Evolutionary conservation across 768 basidiomycete species (phyloP), one percentile per base, ranked within the genome.

Genomic region (Hygrocybe coccinea): DNA sequence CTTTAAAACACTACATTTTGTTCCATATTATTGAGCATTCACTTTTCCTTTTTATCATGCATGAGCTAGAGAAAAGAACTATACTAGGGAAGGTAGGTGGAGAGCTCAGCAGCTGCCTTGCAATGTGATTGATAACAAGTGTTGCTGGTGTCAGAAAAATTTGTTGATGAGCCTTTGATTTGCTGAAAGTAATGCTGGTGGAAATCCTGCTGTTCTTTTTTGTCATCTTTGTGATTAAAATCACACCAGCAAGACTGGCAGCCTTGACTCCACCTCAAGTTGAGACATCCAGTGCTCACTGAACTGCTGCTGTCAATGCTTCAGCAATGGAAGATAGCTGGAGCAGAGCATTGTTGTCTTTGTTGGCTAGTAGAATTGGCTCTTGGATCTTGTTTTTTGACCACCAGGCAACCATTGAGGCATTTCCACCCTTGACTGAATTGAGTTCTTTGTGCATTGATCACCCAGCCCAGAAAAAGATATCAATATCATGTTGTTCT

Each of bases 401-500:
- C 29, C 29, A 29, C 29, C 29, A 29, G 29, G 29, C 29, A 8
- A 29, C 65, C 68, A 74, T 71, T 38, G 56, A 59, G 8, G 25
- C 21, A 44, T 63, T 61, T 0, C 71, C 71, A 6, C 62, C 69
- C 47, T 70, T 70, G 43, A 72, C 59, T 9, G 60, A 59, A 50
- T 75, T 75, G 39, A 62, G 60, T 24, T 74, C 72, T 56, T 74
- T 75, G 59, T 76, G 74, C 69, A 72, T 72, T 36, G 66, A 69
- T 57, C 74, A 75, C 1, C 71, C 72, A 24, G 59, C 70, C 66
- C 67, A 71, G 9, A 75, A 54, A 56, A 75, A 74, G 1, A 72
- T 59, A 11, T 65, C 52, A 0, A 67, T 34, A 9, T 45, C 25
- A 14, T 5, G 22, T 24, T 25, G 53, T 29, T 67, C 64, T 22